A percentile compares a stretch with the other conserved stretches of the same genome.
These are phyloP conservation scores for Boehmeria nivea DNA, from an alignment of 306 rosid genomes.

Conservation along the genomic window DNA sequence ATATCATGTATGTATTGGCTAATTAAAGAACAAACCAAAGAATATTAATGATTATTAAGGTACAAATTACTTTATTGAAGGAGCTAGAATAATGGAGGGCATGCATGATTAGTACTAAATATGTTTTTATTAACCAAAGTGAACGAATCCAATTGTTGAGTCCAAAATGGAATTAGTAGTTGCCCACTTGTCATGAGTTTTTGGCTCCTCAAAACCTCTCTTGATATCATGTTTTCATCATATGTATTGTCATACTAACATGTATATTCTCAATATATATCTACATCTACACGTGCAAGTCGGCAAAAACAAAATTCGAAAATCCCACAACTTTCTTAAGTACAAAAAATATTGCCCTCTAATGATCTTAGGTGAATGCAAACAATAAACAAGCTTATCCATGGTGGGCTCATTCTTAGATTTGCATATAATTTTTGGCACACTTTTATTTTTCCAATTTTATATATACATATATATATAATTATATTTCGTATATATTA, in stretches of 20 bases:
- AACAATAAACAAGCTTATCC: conserved; percentile 25
- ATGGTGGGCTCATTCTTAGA: conserved; percentile 15
- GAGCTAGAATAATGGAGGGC: not conserved
- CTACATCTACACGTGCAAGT: conserved; percentile 18
- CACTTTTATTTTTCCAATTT: not conserved
- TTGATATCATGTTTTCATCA: not conserved
- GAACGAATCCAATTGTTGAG: conserved; percentile 1
- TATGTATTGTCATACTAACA: not conserved
- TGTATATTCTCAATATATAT: conserved; percentile 5
- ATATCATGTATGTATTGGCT: too few species aligned
- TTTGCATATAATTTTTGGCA: conserved; percentile 6
- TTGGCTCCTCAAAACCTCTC: not conserved
- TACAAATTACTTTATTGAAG: not conserved
- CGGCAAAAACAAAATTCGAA: conserved; percentile 6
- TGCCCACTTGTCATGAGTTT: conserved; percentile 2
- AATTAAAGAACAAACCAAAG: too few species aligned
- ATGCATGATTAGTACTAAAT: not conserved
- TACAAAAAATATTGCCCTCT: not conserved
- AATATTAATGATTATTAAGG: too few species aligned
- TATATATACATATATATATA: not conserved
- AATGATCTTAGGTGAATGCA: conserved; percentile 12
- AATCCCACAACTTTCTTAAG: not conserved
- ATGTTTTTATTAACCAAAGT: conserved; percentile 10
- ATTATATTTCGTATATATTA: not conserved
- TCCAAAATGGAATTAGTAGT: not conserved